A percentile compares a stretch with the other conserved stretches of the same genome.
Evolutionary conservation across 164 flowering plant genomes (phyloP).

Genomic region (Piper longum): DNA sequence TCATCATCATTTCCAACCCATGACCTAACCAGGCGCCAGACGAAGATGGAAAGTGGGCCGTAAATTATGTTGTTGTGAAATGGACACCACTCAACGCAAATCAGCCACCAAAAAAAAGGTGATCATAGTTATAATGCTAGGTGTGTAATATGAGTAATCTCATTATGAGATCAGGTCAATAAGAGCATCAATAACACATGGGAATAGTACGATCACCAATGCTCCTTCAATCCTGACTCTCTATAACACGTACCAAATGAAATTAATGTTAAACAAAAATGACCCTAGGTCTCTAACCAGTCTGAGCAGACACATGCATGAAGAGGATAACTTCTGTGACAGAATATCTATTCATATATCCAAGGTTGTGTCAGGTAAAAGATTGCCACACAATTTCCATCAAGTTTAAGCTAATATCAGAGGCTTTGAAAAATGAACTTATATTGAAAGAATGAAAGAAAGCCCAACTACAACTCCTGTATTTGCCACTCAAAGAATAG

Average conservation of each 20-base stretch:
- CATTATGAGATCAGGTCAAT: not conserved
- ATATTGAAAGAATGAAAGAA: no score
- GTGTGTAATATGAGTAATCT: not conserved
- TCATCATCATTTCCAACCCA: not conserved
- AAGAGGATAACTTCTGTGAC: not conserved
- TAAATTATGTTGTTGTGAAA: no score
- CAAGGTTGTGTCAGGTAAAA: not conserved
- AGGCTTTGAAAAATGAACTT: no score
- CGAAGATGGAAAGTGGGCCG: no score
- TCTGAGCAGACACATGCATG: not conserved
- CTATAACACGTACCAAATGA: no score
- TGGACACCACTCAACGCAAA: not conserved
- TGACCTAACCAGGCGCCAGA: not conserved
- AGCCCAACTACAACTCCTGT: no score
- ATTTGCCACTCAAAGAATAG: no score
- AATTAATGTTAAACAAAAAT: no score
- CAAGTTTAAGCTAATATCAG: no score
- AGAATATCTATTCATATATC: not conserved
- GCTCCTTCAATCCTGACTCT: not conserved
- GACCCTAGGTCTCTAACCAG: not conserved
- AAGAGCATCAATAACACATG: no score
- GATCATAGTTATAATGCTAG: not conserved
- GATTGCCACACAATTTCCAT: not conserved
- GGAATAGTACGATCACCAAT: not conserved
- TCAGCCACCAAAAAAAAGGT: no score